Percentiles rank a stretch among this genome's conserved stretches.
Conservation (phyloP, 768 basidiomycete genomes). For the Jaapia argillacea region DNA sequence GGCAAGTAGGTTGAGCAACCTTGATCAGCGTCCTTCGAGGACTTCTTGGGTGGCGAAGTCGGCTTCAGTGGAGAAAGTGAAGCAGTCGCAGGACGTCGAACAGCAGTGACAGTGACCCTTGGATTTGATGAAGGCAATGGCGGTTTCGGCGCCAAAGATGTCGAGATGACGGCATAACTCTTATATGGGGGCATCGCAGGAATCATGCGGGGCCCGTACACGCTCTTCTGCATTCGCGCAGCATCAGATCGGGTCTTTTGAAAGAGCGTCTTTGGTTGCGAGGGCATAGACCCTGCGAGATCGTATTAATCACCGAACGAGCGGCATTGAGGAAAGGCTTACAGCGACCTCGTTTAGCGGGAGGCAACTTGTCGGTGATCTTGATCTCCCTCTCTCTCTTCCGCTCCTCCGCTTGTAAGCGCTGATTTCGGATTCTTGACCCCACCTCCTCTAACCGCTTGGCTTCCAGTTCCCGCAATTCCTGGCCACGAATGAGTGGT, state of each 20-base stretch:
- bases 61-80: slow-evolving; percentile 3
- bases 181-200: slow-evolving; percentile 44
- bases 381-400: slow-evolving; percentile 74
- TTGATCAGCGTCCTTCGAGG: slow-evolving; percentile 1
- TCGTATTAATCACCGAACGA: slow-evolving; percentile 9
- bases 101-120: slow-evolving; percentile 44
- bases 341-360: slow-evolving; percentile 58
- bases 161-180: slow-evolving; percentile 23
- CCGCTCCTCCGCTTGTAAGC: slow-evolving; percentile 60
- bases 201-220: slow-evolving; percentile 42
- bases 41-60: slow-evolving; percentile 3
- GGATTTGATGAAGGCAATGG: slow-evolving; percentile 17
- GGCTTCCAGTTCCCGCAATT: slow-evolving; percentile 48
- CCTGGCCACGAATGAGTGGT: too few relatives aligned
- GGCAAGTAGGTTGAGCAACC: neutral
- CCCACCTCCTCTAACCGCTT: slow-evolving; percentile 54
- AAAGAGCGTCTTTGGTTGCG: slow-evolving; percentile 57
- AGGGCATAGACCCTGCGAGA: slow-evolving; percentile 26
- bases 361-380: slow-evolving; percentile 59
- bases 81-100: slow-evolving; percentile 24
- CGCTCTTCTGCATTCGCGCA: slow-evolving; percentile 51
- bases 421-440: slow-evolving; percentile 51
- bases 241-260: slow-evolving; percentile 71
- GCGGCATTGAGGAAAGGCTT: slow-evolving; percentile 16
- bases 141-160: slow-evolving; percentile 16